phyloP scores from a whole-genome alignment of 768 basidiomycete species.

The Coprinopsis cinerea region DNA sequence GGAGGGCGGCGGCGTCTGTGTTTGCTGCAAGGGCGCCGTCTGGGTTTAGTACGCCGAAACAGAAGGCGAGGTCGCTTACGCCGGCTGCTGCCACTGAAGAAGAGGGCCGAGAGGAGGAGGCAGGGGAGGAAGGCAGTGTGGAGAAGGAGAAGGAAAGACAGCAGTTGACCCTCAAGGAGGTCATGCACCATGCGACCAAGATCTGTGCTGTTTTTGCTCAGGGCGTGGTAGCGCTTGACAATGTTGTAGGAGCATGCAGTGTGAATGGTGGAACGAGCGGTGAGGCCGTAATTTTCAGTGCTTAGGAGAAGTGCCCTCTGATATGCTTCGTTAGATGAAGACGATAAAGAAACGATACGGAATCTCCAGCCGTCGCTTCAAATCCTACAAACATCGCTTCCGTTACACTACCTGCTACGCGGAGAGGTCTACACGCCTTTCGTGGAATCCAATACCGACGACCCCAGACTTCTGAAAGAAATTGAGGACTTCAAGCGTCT shows the following conservation, averaged over 20 bases:
- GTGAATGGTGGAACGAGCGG: constrained; percentile 8
- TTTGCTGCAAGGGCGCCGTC: too few species aligned
- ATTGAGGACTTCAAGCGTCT: constrained; percentile 34
- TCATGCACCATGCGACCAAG: constrained; percentile 32
- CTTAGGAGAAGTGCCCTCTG: neutral
- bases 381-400: constrained; percentile 7
- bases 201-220: constrained; percentile 41
- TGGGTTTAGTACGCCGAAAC: too few species aligned
- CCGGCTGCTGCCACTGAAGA: neutral
- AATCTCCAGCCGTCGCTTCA: constrained; percentile 4
- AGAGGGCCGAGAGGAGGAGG: neutral
- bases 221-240: constrained; percentile 35
- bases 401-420: constrained; percentile 10
- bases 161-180: constrained; percentile 3
- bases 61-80: too few species aligned
- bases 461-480: constrained; percentile 5
- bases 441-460: constrained; percentile 3
- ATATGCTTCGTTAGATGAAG: neutral
- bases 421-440: too few species aligned
- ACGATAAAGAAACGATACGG: constrained; percentile 6
- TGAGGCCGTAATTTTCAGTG: neutral
- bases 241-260: constrained; percentile 16
- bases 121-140: neutral
- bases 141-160: neutral
- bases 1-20: neutral